Evolutionary conservation across 345 rosid genomes (phyloP), one percentile per base, ranked within the genome.

Genomic region (Gossypium longicalyx): DNA sequence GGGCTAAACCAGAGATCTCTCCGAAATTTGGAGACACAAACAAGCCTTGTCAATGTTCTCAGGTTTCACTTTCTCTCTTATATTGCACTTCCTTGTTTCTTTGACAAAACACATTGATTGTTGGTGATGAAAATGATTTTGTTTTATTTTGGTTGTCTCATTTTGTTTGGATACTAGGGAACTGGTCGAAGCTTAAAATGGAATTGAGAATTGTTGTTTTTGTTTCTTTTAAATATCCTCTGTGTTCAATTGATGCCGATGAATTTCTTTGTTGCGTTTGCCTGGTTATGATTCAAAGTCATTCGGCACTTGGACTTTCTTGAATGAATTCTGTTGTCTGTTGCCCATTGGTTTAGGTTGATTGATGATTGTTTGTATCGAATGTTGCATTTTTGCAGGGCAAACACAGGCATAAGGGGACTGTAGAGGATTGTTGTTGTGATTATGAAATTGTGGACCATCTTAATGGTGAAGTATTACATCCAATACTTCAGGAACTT

Each of bases 351-450:
- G 5, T 58, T 57, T 12, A 23, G 15, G 22, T 25, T 25, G 44
- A 49, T 49, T 70, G 9, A 51, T 51, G 45, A 27, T 49, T 68
- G 47, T 52, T 70, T 27, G 47, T 29, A 16, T 27, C 10, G 23
- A 68, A 65, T 45, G 25, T 9, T 47, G 48, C 44, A 48, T 65
- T 25, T 51, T 3, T 74, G 81, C 81, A 89, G 93, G 84, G 82
- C 60, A 67, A 73, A 49, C 82, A 82, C 54, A 82, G 83, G 77
- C 86, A 85, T 77, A 85, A 76, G 54, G 99, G 99, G 41, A 80
- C 89, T 64, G 89, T 95, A 9, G 96, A 93, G 84, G 99, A 88
- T 66, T 95, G 97, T 78, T 91, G 96, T 73, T 93, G 99, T 65
- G 93, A 93, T 74, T 93, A 91, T n/a, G 93, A 95, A 83, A 90